These are phyloP conservation scores for Botryotinia calthae DNA, from an alignment of 2,329 filamentous ascomycete genomes.

Conservation along the genomic window DNA sequence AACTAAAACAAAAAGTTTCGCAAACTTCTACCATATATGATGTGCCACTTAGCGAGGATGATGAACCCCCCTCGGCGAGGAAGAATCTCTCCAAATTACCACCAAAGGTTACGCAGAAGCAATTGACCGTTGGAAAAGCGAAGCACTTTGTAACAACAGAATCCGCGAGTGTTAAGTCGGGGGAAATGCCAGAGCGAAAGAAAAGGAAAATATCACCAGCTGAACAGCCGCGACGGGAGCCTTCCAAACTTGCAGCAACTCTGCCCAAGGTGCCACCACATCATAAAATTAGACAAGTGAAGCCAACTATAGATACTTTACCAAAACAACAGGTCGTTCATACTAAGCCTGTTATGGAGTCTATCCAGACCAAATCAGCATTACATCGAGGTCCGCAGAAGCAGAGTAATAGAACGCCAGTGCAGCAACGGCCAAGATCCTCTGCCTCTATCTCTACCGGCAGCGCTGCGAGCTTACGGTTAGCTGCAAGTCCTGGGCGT, in stretches of 20 bases:
- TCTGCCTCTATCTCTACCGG: not conserved
- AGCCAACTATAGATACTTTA: not conserved
- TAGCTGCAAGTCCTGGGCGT: not conserved
- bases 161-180: not conserved
- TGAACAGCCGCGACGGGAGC: constrained; percentile 14
- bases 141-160: not conserved
- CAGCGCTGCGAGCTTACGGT: not conserved
- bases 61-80: not conserved
- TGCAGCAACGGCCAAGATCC: not conserved
- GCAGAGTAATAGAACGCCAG: not conserved
- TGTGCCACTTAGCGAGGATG: constrained; percentile 9
- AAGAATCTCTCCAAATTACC: constrained; percentile 12
- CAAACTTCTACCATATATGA: constrained; percentile 4
- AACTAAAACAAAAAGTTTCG: constrained; percentile 19
- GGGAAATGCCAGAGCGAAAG: constrained; percentile 29
- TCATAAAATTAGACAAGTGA: not conserved
- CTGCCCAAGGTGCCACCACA: constrained; percentile 22
- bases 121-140: not conserved
- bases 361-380: not conserved
- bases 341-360: not conserved
- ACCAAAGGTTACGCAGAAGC: constrained; percentile 13
- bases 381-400: not conserved
- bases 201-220: constrained; percentile 33
- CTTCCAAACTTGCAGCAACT: constrained; percentile 8
- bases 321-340: not conserved